Conservation (phyloP, 108 stramenopile genomes). For the Pseudonitzschia pungens region DNA sequence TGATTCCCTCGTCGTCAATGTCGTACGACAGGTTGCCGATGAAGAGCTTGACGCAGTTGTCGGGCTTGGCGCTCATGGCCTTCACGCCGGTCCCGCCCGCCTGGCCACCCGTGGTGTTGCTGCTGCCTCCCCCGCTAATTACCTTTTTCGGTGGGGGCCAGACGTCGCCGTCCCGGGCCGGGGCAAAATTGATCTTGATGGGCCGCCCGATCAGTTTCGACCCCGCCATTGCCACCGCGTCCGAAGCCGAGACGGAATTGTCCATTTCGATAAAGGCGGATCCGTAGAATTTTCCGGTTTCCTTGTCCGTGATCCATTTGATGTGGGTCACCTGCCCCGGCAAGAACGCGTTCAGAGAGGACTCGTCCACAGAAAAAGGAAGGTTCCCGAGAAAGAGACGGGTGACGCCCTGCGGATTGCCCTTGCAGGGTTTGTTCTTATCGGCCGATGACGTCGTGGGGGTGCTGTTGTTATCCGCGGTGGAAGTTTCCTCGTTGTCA, state of each 20-base stretch:
- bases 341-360: slow-evolving; percentile 62
- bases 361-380: slow-evolving; percentile 82
- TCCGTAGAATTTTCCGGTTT: slow-evolving; percentile 85
- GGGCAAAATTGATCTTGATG: slow-evolving; percentile 90
- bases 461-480: slow-evolving; percentile 26
- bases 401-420: slow-evolving; percentile 83
- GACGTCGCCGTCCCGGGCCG: slow-evolving; percentile 74
- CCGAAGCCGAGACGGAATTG: slow-evolving; percentile 61
- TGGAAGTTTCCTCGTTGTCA: slow-evolving; percentile 23
- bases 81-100: slow-evolving; percentile 78
- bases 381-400: slow-evolving; percentile 88
- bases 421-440: slow-evolving; percentile 76
- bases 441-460: slow-evolving; percentile 19
- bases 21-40: slow-evolving; percentile 94
- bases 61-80: slow-evolving; percentile 87
- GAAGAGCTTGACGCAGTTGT: slow-evolving; percentile 84
- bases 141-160: slow-evolving; percentile 84
- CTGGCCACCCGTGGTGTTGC: slow-evolving; percentile 62
- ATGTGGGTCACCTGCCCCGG: slow-evolving; percentile 78
- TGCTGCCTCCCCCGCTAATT: slow-evolving; percentile 59
- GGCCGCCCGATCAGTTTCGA: slow-evolving; percentile 86
- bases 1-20: slow-evolving; percentile 90
- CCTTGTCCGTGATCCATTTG: slow-evolving; percentile 89
- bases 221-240: slow-evolving; percentile 70
- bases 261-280: slow-evolving; percentile 81